Evolutionary conservation across 495 filamentous ascomycete species (phyloP).

Genomic region (Usnea hakonensis): DNA sequence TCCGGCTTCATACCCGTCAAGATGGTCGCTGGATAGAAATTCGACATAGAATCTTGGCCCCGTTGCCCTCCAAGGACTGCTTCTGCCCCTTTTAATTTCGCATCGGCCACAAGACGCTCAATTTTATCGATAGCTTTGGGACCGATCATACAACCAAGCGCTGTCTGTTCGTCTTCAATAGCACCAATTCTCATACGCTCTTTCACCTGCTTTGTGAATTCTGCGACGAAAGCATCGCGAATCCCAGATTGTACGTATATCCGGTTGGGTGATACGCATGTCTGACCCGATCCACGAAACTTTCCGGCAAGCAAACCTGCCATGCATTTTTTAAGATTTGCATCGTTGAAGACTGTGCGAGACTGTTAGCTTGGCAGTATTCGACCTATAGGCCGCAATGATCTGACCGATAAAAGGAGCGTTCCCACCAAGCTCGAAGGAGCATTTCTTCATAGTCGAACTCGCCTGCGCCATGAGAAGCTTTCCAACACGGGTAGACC

Average conservation of each 20-base stretch:
- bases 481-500: slow-evolving; percentile 28
- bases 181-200: neutral
- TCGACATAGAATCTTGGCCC: slow-evolving; percentile 18
- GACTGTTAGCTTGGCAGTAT: neutral
- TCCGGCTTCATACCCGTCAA: slow-evolving; percentile 51
- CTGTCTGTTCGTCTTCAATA: neutral
- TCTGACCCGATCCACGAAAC: slow-evolving; percentile 12
- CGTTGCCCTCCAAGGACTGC: slow-evolving; percentile 17
- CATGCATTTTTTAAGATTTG: slow-evolving; percentile 12
- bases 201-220: neutral
- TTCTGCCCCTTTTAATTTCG: slow-evolving; percentile 16
- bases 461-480: slow-evolving; percentile 34
- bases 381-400: neutral
- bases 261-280: slow-evolving; percentile 5
- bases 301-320: slow-evolving; percentile 16
- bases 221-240: slow-evolving; percentile 1
- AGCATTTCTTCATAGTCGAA: slow-evolving; percentile 18
- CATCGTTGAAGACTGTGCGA: neutral
- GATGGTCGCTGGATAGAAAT: slow-evolving; percentile 66
- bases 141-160: slow-evolving; percentile 4
- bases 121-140: slow-evolving; percentile 17
- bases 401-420: slow-evolving; percentile 9
- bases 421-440: slow-evolving; percentile 20
- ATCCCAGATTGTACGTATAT: slow-evolving; percentile 10
- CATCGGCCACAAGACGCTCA: slow-evolving; percentile 20